phyloP scores from a whole-genome alignment of 768 basidiomycete species.

The Coprinopsis strossmayeri region DNA sequence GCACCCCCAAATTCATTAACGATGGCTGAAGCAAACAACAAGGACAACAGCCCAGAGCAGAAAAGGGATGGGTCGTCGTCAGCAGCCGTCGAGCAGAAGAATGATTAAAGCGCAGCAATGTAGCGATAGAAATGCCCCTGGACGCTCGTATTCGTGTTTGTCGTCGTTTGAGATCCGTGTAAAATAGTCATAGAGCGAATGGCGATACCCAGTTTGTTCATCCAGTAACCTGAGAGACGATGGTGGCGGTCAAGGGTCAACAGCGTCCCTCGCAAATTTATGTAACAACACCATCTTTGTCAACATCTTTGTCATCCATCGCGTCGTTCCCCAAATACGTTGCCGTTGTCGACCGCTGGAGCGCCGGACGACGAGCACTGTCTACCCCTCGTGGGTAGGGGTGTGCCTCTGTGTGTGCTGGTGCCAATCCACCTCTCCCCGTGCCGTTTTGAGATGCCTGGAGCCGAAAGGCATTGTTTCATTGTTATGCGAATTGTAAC shows the following conservation, averaged over 20 bases:
- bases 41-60: background rate
- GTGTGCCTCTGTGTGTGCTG: too few relatives aligned
- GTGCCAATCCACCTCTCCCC: too few relatives aligned
- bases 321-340: too few relatives aligned
- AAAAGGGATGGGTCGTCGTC: background rate
- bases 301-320: constrained; percentile 26
- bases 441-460: too few relatives aligned
- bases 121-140: background rate
- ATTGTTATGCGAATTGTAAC: too few relatives aligned
- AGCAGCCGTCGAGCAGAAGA: constrained; percentile 4
- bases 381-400: too few relatives aligned
- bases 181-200: background rate
- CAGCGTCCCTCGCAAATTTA: constrained; percentile 16
- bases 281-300: constrained; percentile 20
- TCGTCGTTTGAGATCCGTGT: background rate
- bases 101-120: background rate
- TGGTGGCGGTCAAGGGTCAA: constrained; percentile 14
- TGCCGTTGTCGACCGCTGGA: too few relatives aligned
- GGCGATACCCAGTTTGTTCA: background rate
- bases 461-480: too few relatives aligned
- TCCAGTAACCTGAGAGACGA: constrained; percentile 1
- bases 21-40: background rate
- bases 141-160: too few relatives aligned
- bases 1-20: background rate
- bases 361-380: too few relatives aligned